A percentile compares a stretch with the other conserved stretches of the same genome.
These are phyloP conservation scores for Fraxinus excelsior DNA, from an alignment of 257 asterid species.

Conservation along the genomic window DNA sequence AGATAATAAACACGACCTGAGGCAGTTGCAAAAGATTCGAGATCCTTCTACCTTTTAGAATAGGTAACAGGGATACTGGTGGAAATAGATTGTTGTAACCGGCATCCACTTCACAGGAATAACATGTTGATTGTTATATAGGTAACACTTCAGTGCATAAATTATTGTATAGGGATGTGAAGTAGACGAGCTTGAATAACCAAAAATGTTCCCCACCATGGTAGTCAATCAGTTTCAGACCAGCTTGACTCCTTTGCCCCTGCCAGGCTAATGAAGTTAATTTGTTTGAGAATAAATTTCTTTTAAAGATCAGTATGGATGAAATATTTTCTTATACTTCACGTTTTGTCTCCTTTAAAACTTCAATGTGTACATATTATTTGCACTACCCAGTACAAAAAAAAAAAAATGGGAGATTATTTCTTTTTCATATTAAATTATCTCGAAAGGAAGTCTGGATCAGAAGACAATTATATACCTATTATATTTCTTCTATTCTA, in stretches of 20 bases:
- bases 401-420: background rate
- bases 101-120: background rate
- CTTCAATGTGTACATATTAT: background rate
- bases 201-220: background rate
- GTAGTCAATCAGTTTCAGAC: conserved; percentile 8
- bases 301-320: background rate
- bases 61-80: background rate
- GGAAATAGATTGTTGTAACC: background rate
- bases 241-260: conserved; percentile 11
- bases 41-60: background rate
- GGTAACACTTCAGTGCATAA: background rate
- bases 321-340: background rate
- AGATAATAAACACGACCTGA: background rate
- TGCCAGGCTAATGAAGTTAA: conserved; percentile 6
- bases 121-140: background rate
- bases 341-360: background rate
- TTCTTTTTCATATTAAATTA: conserved; percentile 17
- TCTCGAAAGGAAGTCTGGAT: background rate
- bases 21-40: background rate
- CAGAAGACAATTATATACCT: background rate
- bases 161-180: background rate
- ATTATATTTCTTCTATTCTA: conserved; percentile 13
- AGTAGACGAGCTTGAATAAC: background rate
- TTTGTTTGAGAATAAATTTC: background rate
- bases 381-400: conserved; percentile 1